Conservation (phyloP, 2,329 filamentous ascomycete species). For the Alternaria burnsii region DNA sequence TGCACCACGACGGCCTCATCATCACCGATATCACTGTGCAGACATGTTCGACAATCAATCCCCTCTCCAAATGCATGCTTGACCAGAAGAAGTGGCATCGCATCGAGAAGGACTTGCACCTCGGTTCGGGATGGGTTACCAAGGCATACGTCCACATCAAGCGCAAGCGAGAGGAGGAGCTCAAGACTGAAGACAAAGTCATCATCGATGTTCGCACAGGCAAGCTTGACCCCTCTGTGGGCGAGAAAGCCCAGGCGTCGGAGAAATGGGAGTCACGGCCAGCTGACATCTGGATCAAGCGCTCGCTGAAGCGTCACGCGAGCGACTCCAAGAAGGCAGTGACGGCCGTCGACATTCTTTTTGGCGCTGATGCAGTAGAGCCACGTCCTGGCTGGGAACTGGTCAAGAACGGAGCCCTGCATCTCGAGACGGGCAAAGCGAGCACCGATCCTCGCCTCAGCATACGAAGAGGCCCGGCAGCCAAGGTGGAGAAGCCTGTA, state of each 20-base stretch:
- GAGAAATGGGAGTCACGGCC: constrained; percentile 81
- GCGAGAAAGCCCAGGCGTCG: constrained; percentile 63
- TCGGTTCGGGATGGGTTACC: constrained; percentile 75
- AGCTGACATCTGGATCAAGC: constrained; percentile 82
- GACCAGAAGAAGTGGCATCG: constrained; percentile 79
- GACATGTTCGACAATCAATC: constrained; percentile 77
- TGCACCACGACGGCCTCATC: constrained; percentile 81
- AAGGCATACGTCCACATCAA: constrained; percentile 84
- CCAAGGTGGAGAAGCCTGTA: constrained; percentile 71
- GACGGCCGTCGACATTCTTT: constrained; percentile 85
- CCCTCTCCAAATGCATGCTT: constrained; percentile 77
- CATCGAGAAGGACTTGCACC: constrained; percentile 87
- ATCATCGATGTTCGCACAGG: constrained; percentile 81
- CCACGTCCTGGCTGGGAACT: constrained; percentile 86
- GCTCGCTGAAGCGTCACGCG: constrained; percentile 74
- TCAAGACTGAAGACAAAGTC: constrained; percentile 76
- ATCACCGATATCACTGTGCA: constrained; percentile 85
- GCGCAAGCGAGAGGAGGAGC: constrained; percentile 85
- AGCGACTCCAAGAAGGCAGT: constrained; percentile 78
- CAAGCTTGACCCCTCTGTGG: constrained; percentile 71
- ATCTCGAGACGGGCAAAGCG: constrained; percentile 71
- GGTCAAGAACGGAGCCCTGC: constrained; percentile 68
- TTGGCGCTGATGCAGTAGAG: constrained; percentile 90
- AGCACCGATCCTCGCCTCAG: constrained; percentile 77
- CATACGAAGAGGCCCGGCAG: constrained; percentile 74